Base-by-base conservation (phyloP, 257 asterid genomes). In the Sherardia arvensis region DNA sequence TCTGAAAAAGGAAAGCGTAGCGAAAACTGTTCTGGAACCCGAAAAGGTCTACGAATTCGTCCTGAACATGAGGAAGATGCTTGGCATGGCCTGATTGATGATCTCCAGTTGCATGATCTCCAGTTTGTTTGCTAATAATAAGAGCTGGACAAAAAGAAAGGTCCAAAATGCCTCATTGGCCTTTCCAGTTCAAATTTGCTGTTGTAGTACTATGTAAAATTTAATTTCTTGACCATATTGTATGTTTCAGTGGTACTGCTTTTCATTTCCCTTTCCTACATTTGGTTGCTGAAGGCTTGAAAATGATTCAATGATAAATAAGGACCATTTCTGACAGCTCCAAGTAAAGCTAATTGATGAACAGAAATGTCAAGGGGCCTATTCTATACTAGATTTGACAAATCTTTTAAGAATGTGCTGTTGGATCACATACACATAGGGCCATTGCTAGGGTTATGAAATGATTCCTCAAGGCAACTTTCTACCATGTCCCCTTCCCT, bases 1-100 rank as follows among this genome's bases (percentile, higher is more conserved):
- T 72, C 66, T 74, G 74, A 12, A 66, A 40, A 85, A 83, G 79
- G 86, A 77, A 40, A 80, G 77, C 32, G 97, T 90, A 53, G 81
- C 85, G 6, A 78, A 76, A 59, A 25, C 65, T 22, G 62, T 81
- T 34, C 81, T 88, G 1, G 73, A 81, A 38, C 79, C 84, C 61
- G 70, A 74, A 9, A 64, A 79, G 34, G 85, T 83, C 0, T 70
- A n/a, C 38, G 88, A 78, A 62, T 80, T 84, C 49, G 89, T 87
- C 65, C 72, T 67, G 59, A 71, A 38, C 70, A 18, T 84, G 2
- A 80, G 94, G 33, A 76, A 85, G 76, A 85, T 83, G 91, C 53
- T 78, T 69, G 94, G 90, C 29, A 56, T 81, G 58, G 88, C 81
- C 1, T 38, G 18, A 38, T 38, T 38, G 47, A 36, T 86, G 73